Evolutionary conservation across 75 land plant genomes (phyloP).

Genomic region (Azolla pinnata): DNA sequence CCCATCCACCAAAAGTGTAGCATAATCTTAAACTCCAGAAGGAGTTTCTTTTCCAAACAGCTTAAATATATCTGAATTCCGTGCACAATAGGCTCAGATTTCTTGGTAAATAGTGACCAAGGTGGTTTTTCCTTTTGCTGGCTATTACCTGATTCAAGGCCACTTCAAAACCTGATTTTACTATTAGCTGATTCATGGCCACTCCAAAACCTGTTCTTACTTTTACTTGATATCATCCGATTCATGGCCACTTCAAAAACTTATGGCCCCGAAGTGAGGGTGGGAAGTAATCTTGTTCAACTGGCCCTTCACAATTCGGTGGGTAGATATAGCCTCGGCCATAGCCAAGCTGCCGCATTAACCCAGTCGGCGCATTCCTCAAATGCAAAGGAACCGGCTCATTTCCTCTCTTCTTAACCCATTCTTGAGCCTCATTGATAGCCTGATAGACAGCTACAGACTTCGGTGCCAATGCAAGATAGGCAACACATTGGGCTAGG

Average conservation of each 20-base stretch:
- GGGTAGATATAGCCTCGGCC: slow-evolving; percentile 73
- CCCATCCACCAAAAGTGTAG: too few relatives aligned
- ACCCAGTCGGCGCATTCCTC: slow-evolving; percentile 85
- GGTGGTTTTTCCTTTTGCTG: too few relatives aligned
- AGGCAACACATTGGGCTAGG: slow-evolving; percentile 85
- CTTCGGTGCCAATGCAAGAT: slow-evolving; percentile 80
- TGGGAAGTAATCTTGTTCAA: slow-evolving; percentile 58
- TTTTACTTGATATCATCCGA: too few relatives aligned
- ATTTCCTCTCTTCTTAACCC: slow-evolving; percentile 64
- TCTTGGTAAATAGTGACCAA: too few relatives aligned
- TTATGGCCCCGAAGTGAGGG: slow-evolving; percentile 56
- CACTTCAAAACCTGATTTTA: too few relatives aligned
- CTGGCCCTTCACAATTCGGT: slow-evolving; percentile 41
- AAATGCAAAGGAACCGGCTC: slow-evolving; percentile 89
- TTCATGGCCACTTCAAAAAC: slow-evolving; percentile 64
- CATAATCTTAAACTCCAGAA: too few relatives aligned
- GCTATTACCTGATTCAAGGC: too few relatives aligned
- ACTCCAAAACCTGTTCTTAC: too few relatives aligned
- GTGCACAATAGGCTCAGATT: too few relatives aligned
- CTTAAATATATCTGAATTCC: too few relatives aligned
- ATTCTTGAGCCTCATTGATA: slow-evolving; percentile 53
- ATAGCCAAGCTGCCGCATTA: slow-evolving; percentile 93
- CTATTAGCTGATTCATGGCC: too few relatives aligned
- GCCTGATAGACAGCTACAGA: slow-evolving; percentile 79
- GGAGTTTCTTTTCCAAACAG: too few relatives aligned